Evolutionary conservation across 345 rosid genomes (phyloP).

Genomic region (Eucalyptus pauciflora): DNA sequence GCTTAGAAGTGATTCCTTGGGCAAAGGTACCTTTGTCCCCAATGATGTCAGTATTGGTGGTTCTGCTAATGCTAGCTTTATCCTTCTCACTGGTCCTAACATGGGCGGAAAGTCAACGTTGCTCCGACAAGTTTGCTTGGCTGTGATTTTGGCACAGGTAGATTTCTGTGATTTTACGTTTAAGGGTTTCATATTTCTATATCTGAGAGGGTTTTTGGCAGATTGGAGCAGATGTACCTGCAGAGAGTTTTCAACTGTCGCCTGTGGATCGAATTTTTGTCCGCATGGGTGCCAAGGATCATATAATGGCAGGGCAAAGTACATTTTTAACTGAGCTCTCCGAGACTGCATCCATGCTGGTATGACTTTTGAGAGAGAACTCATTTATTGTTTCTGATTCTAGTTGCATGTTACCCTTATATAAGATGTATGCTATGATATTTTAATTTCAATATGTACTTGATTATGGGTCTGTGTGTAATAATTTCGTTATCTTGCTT

Average conservation of each 20-base stretch:
- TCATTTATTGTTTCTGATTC: neutral
- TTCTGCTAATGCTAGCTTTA: constrained; percentile 50
- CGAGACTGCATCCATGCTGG: constrained; percentile 96
- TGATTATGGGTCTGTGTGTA: neutral
- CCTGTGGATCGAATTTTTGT: constrained; percentile 87
- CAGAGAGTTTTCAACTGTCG: constrained; percentile 72
- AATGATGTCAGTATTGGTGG: constrained; percentile 76
- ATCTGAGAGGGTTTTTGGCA: constrained; percentile 9
- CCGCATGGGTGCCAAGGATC: constrained; percentile 97
- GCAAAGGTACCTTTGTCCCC: constrained; percentile 83
- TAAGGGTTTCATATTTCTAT: neutral
- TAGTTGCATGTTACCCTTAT: neutral
- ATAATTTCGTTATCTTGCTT: neutral
- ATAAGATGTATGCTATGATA: neutral
- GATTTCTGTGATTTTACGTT: neutral
- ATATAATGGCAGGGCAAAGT: constrained; percentile 91
- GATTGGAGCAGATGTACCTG: constrained; percentile 96
- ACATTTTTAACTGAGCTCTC: constrained; percentile 95
- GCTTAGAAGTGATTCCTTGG: constrained; percentile 80
- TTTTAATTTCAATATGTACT: neutral
- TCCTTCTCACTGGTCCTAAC: constrained; percentile 97
- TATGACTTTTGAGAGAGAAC: constrained; percentile 5
- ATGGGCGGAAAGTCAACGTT: constrained; percentile 99
- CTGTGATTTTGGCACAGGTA: constrained; percentile 93
- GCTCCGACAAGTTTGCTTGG: constrained; percentile 96